Conservation (phyloP, 768 basidiomycete genomes). For the Russula ochroleuca region DNA sequence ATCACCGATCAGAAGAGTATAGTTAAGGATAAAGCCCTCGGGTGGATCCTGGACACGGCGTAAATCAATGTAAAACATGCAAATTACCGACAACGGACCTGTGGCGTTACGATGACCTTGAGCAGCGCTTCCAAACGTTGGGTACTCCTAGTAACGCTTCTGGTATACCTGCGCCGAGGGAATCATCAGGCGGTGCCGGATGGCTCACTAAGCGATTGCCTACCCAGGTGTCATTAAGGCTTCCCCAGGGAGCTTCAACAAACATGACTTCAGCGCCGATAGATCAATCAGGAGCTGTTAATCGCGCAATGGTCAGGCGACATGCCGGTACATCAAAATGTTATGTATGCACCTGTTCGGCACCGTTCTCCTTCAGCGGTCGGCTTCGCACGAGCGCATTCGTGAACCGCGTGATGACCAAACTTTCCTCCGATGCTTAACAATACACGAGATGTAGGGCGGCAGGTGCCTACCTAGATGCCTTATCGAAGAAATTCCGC, state of each 20-base stretch:
- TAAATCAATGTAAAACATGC: slow-evolving; percentile 11
- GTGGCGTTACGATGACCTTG: slow-evolving; percentile 93
- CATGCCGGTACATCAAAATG: slow-evolving; percentile 2
- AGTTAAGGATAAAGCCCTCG: slow-evolving; percentile 93
- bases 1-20: slow-evolving; percentile 90
- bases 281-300: slow-evolving; percentile 82
- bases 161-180: slow-evolving; percentile 59
- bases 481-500: slow-evolving; percentile 90
- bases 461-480: slow-evolving; percentile 60
- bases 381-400: slow-evolving; percentile 85
- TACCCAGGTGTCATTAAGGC: slow-evolving; percentile 52
- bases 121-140: slow-evolving; percentile 84
- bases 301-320: slow-evolving; percentile 20
- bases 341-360: slow-evolving; percentile 80
- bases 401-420: slow-evolving; percentile 84
- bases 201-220: slow-evolving; percentile 18
- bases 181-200: slow-evolving; percentile 11
- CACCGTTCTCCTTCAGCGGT: slow-evolving; percentile 88
- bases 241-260: slow-evolving; percentile 82
- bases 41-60: slow-evolving; percentile 65
- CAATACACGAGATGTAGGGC: neutral
- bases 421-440: slow-evolving; percentile 39
- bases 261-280: slow-evolving; percentile 76
- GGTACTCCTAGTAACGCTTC: slow-evolving; percentile 75
- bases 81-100: slow-evolving; percentile 45